phyloP scores from a whole-genome alignment of 2,329 filamentous ascomycete genomes.

The Neonectria sp. region DNA sequence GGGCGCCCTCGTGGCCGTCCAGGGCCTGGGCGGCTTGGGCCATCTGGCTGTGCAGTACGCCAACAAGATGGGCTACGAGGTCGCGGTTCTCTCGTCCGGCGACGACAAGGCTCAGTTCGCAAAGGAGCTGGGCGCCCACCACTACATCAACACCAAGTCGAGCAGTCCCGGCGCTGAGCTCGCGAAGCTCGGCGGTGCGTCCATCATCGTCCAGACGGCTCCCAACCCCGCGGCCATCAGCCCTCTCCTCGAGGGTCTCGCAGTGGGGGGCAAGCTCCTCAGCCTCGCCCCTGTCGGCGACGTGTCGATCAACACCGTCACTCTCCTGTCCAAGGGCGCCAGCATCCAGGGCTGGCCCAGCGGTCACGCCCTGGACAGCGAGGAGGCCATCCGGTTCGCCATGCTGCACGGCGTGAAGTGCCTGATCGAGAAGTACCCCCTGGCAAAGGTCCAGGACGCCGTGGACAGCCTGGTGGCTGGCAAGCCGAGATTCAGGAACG shows the following conservation, averaged over 20 bases:
- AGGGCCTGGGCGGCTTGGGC: constrained; percentile 83
- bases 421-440: constrained; percentile 75
- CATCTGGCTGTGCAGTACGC: constrained; percentile 86
- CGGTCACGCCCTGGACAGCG: constrained; percentile 74
- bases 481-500: constrained; percentile 63
- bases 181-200: constrained; percentile 72
- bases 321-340: constrained; percentile 65
- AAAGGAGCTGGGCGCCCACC: constrained; percentile 58
- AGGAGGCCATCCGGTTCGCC: constrained; percentile 78
- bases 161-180: constrained; percentile 65
- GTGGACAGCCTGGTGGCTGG: constrained; percentile 58
- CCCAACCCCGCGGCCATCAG: constrained; percentile 71
- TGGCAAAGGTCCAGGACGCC: constrained; percentile 65
- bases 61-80: constrained; percentile 81
- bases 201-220: constrained; percentile 74
- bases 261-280: constrained; percentile 69
- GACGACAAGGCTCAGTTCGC: constrained; percentile 80
- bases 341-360: constrained; percentile 76
- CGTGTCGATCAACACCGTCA: constrained; percentile 60
- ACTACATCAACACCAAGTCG: constrained; percentile 66
- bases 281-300: constrained; percentile 68
- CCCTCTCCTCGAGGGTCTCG: constrained; percentile 68
- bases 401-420: constrained; percentile 74
- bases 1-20: constrained; percentile 69
- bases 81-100: constrained; percentile 77